phyloP scores from a whole-genome alignment of 2,329 filamentous ascomycete genomes.

The Pleomassaria siparia region DNA sequence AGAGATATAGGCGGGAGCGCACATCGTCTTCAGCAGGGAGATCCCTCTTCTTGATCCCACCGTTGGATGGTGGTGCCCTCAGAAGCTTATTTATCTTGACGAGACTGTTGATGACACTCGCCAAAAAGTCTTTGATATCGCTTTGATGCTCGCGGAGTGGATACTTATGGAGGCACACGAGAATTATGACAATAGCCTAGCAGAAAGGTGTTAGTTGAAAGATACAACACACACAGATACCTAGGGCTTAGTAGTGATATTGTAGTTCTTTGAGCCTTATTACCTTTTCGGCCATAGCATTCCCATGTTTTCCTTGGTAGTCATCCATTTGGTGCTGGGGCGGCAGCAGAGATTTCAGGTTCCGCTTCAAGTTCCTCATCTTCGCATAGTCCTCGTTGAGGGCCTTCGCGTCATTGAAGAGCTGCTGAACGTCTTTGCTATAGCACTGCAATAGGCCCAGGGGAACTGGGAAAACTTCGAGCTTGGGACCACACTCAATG shows the following conservation, averaged over 20 bases:
- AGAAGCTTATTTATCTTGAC: constrained; percentile 1
- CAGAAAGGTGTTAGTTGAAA: background rate
- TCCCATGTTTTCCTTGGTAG: background rate
- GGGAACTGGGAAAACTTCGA: constrained; percentile 1
- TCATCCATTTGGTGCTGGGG: background rate
- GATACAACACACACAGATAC: too few species aligned
- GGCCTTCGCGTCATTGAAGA: background rate
- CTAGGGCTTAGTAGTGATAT: too few species aligned
- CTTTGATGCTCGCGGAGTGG: constrained; percentile 4
- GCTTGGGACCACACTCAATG: constrained; percentile 1
- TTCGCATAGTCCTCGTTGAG: background rate
- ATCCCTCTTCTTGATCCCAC: constrained; percentile 4
- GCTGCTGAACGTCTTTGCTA: background rate
- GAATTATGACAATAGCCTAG: constrained; percentile 1
- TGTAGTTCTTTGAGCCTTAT: background rate
- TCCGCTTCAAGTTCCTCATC: background rate
- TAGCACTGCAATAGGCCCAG: constrained; percentile 4
- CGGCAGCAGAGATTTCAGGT: background rate
- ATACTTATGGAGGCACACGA: constrained; percentile 1
- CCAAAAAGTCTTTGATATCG: background rate
- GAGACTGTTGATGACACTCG: background rate
- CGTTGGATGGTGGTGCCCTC: background rate
- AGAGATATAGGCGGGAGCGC: constrained; percentile 5
- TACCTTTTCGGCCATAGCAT: background rate
- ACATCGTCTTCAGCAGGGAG: background rate